Percentiles rank a stretch among this genome's conserved stretches.
Evolutionary conservation across 208 protist genomes (phyloP).

Genomic region (Endotrypanum monterogeii): DNA sequence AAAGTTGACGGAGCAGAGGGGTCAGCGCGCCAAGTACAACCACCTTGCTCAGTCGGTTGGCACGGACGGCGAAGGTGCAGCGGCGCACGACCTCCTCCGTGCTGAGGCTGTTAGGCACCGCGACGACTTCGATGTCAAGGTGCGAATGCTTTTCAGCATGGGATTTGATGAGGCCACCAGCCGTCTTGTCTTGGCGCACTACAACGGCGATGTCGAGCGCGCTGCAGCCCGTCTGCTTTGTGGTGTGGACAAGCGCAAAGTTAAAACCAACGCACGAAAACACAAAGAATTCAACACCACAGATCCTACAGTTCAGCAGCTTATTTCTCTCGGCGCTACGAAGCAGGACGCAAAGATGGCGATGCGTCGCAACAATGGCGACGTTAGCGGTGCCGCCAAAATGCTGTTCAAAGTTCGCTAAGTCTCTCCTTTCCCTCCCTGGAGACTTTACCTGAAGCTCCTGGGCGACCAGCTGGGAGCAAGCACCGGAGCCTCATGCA

Average conservation of each 20-base stretch:
- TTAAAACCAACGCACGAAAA: slow-evolving; percentile 51
- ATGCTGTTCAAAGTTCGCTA: slow-evolving; percentile 49
- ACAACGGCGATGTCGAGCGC: slow-evolving; percentile 81
- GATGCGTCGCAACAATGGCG: slow-evolving; percentile 58
- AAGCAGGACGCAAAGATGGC: slow-evolving; percentile 76
- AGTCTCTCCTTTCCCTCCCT: not conserved
- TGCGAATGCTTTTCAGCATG: slow-evolving; percentile 45
- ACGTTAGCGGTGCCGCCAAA: slow-evolving; percentile 57
- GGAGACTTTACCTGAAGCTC: too few relatives aligned
- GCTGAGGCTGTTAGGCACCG: slow-evolving; percentile 27
- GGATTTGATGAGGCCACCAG: slow-evolving; percentile 54
- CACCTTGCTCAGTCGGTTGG: slow-evolving; percentile 59
- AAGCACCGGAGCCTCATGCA: not conserved
- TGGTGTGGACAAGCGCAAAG: slow-evolving; percentile 42
- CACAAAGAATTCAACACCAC: slow-evolving; percentile 68
- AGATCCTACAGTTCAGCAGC: slow-evolving; percentile 64
- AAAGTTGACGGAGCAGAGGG: slow-evolving; percentile 53
- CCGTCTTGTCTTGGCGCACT: slow-evolving; percentile 69
- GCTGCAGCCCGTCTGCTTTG: slow-evolving; percentile 60
- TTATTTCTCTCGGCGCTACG: slow-evolving; percentile 71
- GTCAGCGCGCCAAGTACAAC: slow-evolving; percentile 53
- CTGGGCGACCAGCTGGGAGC: too few relatives aligned
- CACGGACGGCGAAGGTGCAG: slow-evolving; percentile 34
- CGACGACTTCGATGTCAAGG: slow-evolving; percentile 67
- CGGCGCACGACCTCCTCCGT: slow-evolving; percentile 36